Evolutionary conservation across 805 yeast species (phyloP).

Genomic region (Barnettozyma vustinii): DNA sequence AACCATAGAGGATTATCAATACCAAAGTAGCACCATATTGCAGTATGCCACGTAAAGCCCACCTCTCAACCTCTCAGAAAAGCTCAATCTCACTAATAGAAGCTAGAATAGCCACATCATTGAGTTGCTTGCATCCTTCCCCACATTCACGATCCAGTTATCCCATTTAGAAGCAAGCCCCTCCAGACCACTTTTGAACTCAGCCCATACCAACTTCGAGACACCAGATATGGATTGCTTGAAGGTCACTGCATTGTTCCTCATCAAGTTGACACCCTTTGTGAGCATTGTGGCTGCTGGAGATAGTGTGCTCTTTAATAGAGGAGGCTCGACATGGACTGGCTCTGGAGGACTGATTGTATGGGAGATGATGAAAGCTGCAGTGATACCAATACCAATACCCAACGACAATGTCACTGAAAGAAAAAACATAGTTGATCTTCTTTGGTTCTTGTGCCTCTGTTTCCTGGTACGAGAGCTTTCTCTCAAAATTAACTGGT

Average conservation of each 20-base stretch:
- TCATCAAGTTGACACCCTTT: background rate
- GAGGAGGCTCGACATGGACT: background rate
- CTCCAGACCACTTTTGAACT: conserved; percentile 1
- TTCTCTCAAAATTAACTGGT: conserved; percentile 1
- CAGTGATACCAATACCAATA: conserved; percentile 22
- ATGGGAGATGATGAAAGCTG: conserved; percentile 13
- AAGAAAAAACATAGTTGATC: conserved; percentile 9
- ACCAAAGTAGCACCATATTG: too few species aligned
- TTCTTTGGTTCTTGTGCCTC: conserved; percentile 6
- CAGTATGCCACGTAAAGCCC: too few species aligned
- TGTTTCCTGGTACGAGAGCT: conserved; percentile 15
- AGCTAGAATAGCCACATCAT: conserved; percentile 12
- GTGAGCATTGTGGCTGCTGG: conserved; percentile 1
- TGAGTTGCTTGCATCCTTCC: conserved; percentile 8
- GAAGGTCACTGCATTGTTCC: conserved; percentile 2
- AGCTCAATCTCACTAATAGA: background rate
- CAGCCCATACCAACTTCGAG: conserved; percentile 11
- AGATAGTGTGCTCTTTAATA: background rate
- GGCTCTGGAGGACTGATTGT: background rate
- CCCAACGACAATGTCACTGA: conserved; percentile 20
- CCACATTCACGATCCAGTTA: conserved; percentile 3
- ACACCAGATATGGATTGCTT: conserved; percentile 8
- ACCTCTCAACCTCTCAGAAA: background rate
- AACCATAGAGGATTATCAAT: background rate
- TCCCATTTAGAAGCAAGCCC: conserved; percentile 8